These are phyloP conservation scores for Erysimum cheiri DNA, from an alignment of 441 rosid species.

Conservation along the genomic window DNA sequence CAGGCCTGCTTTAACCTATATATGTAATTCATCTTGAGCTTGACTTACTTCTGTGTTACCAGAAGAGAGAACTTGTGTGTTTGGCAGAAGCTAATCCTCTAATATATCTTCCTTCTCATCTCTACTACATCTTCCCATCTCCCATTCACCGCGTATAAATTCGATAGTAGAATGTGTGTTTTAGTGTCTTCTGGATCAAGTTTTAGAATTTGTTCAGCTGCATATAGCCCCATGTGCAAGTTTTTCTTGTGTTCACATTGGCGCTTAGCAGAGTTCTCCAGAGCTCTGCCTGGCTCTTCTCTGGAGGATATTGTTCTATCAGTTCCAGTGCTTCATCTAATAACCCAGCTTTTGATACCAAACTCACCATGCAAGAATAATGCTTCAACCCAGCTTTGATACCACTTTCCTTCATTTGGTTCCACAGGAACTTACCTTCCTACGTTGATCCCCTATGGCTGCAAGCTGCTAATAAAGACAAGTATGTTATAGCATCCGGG, in stretches of 20 bases:
- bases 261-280: slow-evolving; percentile 89
- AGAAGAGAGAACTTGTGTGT: slow-evolving; percentile 61
- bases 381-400: slow-evolving; percentile 74
- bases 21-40: slow-evolving; percentile 58
- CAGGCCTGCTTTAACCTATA: slow-evolving; percentile 38
- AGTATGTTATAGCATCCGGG: slow-evolving; percentile 79
- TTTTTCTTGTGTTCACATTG: slow-evolving; percentile 61
- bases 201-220: slow-evolving; percentile 66
- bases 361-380: slow-evolving; percentile 82
- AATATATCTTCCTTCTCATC: slow-evolving; percentile 59
- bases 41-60: slow-evolving; percentile 51
- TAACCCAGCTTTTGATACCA: slow-evolving; percentile 79
- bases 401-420: slow-evolving; percentile 61
- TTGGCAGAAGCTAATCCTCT: slow-evolving; percentile 62
- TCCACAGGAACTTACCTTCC: slow-evolving; percentile 73
- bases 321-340: slow-evolving; percentile 64
- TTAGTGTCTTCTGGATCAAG: slow-evolving; percentile 67
- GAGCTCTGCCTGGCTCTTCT: slow-evolving; percentile 55
- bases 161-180: slow-evolving; percentile 68
- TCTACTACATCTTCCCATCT: slow-evolving; percentile 75
- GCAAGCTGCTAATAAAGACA: slow-evolving; percentile 80
- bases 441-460: slow-evolving; percentile 71
- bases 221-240: slow-evolving; percentile 60
- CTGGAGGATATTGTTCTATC: slow-evolving; percentile 51
- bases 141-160: slow-evolving; percentile 70